phyloP scores from a whole-genome alignment of 164 flowering plant species.

The Stephania japonica region DNA sequence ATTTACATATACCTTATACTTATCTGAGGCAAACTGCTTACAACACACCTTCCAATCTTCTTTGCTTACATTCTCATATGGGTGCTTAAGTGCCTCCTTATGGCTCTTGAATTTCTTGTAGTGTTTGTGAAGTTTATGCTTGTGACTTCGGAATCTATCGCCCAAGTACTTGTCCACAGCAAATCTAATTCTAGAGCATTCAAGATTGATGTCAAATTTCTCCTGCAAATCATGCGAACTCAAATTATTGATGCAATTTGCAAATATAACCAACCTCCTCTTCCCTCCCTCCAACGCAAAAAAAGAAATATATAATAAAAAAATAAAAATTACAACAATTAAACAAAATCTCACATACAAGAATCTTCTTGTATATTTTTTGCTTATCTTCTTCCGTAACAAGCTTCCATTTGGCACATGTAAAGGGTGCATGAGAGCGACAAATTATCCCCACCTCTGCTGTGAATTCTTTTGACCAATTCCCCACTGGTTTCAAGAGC shows the following conservation, averaged over 20 bases:
- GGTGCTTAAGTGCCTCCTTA: neutral
- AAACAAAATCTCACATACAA: neutral
- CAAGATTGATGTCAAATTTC: conserved; percentile 3
- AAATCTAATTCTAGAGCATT: neutral
- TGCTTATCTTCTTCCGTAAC: neutral
- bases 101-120: neutral
- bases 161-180: conserved; percentile 1
- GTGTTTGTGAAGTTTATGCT: neutral
- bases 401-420: neutral
- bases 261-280: no score
- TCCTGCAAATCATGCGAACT: neutral
- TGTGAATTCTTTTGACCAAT: neutral
- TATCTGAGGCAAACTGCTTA: neutral
- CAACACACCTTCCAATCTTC: neutral
- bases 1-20: neutral
- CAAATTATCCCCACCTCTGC: conserved; percentile 7
- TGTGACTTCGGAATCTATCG: neutral
- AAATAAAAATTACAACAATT: neutral
- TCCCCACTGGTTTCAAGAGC: neutral
- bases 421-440: conserved; percentile 2
- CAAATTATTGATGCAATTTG: neutral
- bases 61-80: neutral
- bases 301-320: no score
- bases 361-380: neutral
- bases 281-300: no score